These are phyloP conservation scores for Malus hybrid DNA, from an alignment of 331 rosid species.

Conservation along the genomic window DNA sequence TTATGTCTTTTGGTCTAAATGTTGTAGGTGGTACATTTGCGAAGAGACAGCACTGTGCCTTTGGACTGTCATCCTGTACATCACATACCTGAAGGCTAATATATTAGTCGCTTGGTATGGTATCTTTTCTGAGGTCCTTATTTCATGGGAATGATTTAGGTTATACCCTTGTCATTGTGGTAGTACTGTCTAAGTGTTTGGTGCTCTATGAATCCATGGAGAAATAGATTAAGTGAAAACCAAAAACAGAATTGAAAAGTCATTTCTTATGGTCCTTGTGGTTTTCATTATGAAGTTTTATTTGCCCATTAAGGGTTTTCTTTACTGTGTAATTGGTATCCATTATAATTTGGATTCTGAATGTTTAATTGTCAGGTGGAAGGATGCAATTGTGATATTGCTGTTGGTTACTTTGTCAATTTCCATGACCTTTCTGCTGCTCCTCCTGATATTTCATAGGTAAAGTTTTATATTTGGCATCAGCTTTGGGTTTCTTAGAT, in stretches of 20 bases:
- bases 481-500: conserved; percentile 7
- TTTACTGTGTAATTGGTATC: neutral
- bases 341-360: conserved; percentile 18
- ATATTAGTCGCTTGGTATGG: conserved; percentile 67
- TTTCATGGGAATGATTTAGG: neutral
- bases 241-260: neutral
- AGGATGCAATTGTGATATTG: conserved; percentile 63
- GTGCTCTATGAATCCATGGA: neutral
- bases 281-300: neutral
- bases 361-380: conserved; percentile 75
- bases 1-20: conserved; percentile 19
- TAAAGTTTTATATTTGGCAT: conserved; percentile 12
- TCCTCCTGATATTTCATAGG: conserved; percentile 83
- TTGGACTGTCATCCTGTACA: conserved; percentile 79
- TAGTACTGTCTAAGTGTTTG: neutral
- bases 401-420: conserved; percentile 54
- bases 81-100: conserved; percentile 64
- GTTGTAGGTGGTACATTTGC: conserved; percentile 85
- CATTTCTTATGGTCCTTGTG: neutral
- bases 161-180: neutral
- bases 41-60: conserved; percentile 88
- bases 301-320: neutral
- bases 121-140: conserved; percentile 17
- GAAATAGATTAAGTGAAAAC: neutral
- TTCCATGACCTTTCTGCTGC: conserved; percentile 61